Base-by-base conservation (phyloP, 306 rosid genomes). In the Datisca glomerata region DNA sequence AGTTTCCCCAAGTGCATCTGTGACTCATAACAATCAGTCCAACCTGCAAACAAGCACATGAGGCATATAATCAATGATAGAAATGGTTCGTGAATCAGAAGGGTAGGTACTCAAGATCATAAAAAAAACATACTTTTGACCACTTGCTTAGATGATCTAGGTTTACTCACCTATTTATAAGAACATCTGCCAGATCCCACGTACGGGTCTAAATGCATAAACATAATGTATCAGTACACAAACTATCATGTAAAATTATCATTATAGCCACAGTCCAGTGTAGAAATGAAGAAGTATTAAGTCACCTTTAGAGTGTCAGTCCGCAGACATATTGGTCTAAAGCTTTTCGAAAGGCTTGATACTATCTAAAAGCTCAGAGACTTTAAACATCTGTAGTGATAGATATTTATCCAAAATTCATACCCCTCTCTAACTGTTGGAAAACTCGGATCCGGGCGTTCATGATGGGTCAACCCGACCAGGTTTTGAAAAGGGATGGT, bases 11-110 rank as follows among this genome's bases (percentile, higher is more conserved):
- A 84, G 69, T 20, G 93, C 45, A 91, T 94, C 78, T 84, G 95
- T 31, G 93, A 91, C 61, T 91, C 96, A 71, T 80, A 91, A 91
- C 96, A 53, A 91, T 92, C 37, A 91, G 81, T 32, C 98, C 98
- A 53, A 80, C 98, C 98, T 91, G 51, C 55, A 61, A 7, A 45
- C 14, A 32, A 41, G 15, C 37, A 21, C 24, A 20, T 2, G 33
- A 27, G 29, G 20, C 29, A 47, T 19, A 27, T 33, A 45, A 22
- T 20, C 4, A 3, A 3, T 19, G 24, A 38, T 14, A 43, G 38
- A 36, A 32, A n/a, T n/a, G n/a, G n/a, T n/a, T n/a, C n/a, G 17
- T 35, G 45, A 17, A 40, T 18, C 39, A 28, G 58, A 21, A 45
- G 15, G 39, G 23, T 45, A 44, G 14, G 21, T 27, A 50, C 3